Percentiles rank a stretch among this genome's conserved stretches.
Conservation (phyloP, 2,329 filamentous ascomycete genomes). For the Fusarium sp. region DNA sequence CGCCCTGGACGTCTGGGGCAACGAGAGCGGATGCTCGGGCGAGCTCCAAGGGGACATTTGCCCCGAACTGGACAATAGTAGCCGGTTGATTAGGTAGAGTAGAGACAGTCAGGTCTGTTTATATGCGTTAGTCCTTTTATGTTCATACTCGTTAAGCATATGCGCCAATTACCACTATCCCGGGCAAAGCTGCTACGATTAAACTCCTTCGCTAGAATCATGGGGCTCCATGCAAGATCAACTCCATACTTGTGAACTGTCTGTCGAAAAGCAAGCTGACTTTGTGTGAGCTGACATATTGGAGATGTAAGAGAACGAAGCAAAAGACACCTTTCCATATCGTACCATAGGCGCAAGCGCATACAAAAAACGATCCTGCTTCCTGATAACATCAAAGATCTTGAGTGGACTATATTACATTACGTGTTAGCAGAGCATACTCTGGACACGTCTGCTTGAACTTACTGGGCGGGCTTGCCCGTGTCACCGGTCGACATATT, state of each 20-base stretch:
- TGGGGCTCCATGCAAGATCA: constrained; percentile 76
- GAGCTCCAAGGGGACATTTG: constrained; percentile 68
- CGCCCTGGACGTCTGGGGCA: constrained; percentile 68
- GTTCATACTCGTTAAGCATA: rapidly evolving
- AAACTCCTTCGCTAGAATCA: constrained; percentile 76
- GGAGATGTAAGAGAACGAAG: neutral
- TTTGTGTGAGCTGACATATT: constrained; percentile 8
- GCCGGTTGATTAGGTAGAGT: constrained; percentile 62
- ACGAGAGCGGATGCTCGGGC: constrained; percentile 69
- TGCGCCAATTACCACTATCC: constrained; percentile 60
- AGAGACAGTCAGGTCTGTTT: constrained; percentile 67
- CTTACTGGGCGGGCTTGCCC: constrained; percentile 40
- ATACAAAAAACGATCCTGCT: constrained; percentile 63
- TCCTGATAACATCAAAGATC: constrained; percentile 64
- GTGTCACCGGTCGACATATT: constrained; percentile 32
- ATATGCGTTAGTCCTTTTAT: neutral
- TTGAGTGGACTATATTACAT: constrained; percentile 63
- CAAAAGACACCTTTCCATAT: constrained; percentile 61
- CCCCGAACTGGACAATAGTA: constrained; percentile 74
- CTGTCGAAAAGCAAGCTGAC: constrained; percentile 72
- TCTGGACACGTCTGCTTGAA: constrained; percentile 23
- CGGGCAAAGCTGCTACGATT: constrained; percentile 68
- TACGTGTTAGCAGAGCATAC: constrained; percentile 30
- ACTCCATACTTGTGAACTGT: constrained; percentile 71
- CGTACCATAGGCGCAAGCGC: constrained; percentile 74